Percentiles rank a stretch among this genome's conserved stretches.
Evolutionary conservation across 768 basidiomycete genomes (phyloP).

Genomic region (Suillus fuscotomentosus): DNA sequence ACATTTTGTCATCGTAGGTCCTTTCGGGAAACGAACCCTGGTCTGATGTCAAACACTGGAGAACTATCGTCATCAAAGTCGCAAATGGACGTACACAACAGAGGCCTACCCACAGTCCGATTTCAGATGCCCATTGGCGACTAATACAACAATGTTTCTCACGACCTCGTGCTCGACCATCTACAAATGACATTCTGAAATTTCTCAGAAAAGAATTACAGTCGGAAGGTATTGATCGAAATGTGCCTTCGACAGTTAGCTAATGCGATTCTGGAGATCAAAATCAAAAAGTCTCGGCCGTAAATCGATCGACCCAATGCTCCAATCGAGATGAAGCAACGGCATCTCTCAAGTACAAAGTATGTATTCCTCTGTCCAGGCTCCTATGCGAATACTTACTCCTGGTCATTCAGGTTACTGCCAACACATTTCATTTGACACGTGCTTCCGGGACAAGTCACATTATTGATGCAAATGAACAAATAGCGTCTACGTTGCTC

Average conservation of each 20-base stretch:
- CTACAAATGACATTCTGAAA: not conserved
- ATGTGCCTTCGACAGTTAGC: not conserved
- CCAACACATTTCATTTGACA: not conserved
- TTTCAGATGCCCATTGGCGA: not conserved
- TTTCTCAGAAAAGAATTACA: not conserved
- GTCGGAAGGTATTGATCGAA: not conserved
- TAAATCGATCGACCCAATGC: not conserved
- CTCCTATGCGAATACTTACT: not conserved
- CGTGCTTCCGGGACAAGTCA: not conserved
- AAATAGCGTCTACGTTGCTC: not conserved
- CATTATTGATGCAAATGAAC: not conserved
- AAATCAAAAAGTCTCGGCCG: not conserved
- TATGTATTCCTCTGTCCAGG: not conserved
- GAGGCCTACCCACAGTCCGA: not conserved
- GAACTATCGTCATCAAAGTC: not conserved
- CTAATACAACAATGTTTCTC: not conserved
- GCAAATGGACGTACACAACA: not conserved
- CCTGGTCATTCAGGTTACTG: not conserved
- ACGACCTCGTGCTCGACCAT: not conserved
- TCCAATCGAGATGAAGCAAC: not conserved
- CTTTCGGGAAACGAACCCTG: conserved; percentile 3
- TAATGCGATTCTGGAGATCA: not conserved
- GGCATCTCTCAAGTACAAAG: not conserved
- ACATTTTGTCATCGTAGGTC: not conserved
- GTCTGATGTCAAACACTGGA: not conserved